Conservation (phyloP, 192 early-diverging fungal species). For the Gryganskiella cystojenkinii region DNA sequence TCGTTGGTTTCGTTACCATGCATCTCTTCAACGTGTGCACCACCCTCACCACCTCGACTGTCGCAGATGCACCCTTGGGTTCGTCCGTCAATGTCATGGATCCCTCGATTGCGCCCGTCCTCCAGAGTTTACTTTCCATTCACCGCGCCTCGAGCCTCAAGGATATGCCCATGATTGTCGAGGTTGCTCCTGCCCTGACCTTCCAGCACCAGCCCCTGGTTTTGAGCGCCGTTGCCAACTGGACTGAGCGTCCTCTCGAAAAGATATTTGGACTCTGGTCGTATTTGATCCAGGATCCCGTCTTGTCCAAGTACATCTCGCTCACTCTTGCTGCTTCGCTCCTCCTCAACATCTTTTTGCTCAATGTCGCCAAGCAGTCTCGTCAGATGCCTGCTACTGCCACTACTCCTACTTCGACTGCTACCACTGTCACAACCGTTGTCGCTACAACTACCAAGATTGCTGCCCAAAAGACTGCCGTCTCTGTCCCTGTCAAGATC, state of each 20-base stretch:
- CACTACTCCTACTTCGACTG: slow-evolving; percentile 8
- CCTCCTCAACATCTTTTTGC: slow-evolving; percentile 67
- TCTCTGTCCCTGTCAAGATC: slow-evolving; percentile 17
- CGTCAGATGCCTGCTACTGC: slow-evolving; percentile 37
- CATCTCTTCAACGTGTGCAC: slow-evolving; percentile 71
- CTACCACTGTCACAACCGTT: slow-evolving; percentile 39
- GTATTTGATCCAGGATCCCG: slow-evolving; percentile 66
- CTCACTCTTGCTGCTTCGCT: slow-evolving; percentile 60
- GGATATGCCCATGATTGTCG: slow-evolving; percentile 59
- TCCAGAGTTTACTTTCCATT: slow-evolving; percentile 55
- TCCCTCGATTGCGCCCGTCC: slow-evolving; percentile 53
- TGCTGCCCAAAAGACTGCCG: slow-evolving; percentile 19
- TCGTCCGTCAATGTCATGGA: slow-evolving; percentile 55
- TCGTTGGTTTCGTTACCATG: slow-evolving; percentile 72
- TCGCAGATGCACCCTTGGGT: background rate
- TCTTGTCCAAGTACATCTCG: slow-evolving; percentile 66
- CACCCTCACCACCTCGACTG: slow-evolving; percentile 54
- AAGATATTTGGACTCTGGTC: slow-evolving; percentile 58
- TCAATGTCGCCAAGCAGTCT: slow-evolving; percentile 69
- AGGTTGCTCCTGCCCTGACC: slow-evolving; percentile 60
- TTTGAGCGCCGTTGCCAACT: slow-evolving; percentile 15
- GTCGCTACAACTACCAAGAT: slow-evolving; percentile 49
- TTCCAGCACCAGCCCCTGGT: slow-evolving; percentile 54
- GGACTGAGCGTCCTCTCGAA: slow-evolving; percentile 56
- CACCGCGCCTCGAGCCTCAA: slow-evolving; percentile 52